These are phyloP conservation scores for Coemansia sp. DNA, from an alignment of 192 early-diverging fungal genomes.

Conservation along the genomic window DNA sequence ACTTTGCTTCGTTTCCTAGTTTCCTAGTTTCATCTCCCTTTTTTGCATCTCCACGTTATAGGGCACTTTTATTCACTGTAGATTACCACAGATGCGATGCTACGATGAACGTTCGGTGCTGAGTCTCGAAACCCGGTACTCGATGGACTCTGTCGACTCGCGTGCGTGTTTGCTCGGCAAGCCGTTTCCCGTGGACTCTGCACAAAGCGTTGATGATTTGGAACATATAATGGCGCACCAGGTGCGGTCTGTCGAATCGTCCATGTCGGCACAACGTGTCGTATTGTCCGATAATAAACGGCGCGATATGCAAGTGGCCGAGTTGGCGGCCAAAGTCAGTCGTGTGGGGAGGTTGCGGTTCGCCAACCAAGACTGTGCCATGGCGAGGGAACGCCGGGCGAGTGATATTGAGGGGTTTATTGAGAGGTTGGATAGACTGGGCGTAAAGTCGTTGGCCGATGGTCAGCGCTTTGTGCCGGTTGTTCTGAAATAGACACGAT, in stretches of 20 bases:
- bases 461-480: slow-evolving; percentile 28
- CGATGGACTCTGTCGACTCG: slow-evolving; percentile 32
- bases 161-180: slow-evolving; percentile 25
- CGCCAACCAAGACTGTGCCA: slow-evolving; percentile 38
- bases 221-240: slow-evolving; percentile 27
- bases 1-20: too few relatives aligned
- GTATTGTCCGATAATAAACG: slow-evolving; percentile 26
- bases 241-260: slow-evolving; percentile 5
- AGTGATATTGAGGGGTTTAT: slow-evolving; percentile 43
- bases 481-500: slow-evolving; percentile 2
- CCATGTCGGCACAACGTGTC: slow-evolving; percentile 36
- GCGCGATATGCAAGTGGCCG: slow-evolving; percentile 41
- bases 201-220: slow-evolving; percentile 8
- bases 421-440: slow-evolving; percentile 23
- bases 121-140: slow-evolving; percentile 27
- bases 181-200: neutral
- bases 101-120: slow-evolving; percentile 18
- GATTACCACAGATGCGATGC: neutral
- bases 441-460: slow-evolving; percentile 24
- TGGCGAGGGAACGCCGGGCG: slow-evolving; percentile 16
- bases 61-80: too few relatives aligned
- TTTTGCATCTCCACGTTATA: too few relatives aligned
- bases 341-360: slow-evolving; percentile 45
- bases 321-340: slow-evolving; percentile 28
- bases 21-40: too few relatives aligned